Conservation (phyloP, 2,329 filamentous ascomycete genomes). For the Trichoderma breve region DNA sequence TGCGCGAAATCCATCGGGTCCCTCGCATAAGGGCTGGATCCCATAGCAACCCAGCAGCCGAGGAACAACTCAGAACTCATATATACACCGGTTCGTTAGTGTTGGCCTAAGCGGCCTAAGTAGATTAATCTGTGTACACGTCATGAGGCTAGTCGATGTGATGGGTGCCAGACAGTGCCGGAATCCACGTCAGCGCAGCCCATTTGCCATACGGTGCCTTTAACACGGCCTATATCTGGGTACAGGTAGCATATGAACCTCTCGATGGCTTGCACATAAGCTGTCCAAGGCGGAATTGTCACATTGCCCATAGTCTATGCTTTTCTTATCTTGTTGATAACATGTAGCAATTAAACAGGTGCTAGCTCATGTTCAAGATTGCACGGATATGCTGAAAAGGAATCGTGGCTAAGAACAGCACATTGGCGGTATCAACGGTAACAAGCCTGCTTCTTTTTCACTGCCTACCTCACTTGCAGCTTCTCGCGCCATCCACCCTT, state of each 20-base stretch:
- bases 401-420: background rate
- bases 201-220: background rate
- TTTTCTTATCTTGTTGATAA: background rate
- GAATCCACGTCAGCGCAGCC: background rate
- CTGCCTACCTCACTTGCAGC: slow-evolving; percentile 51
- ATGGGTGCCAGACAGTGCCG: background rate
- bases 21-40: background rate
- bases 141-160: background rate
- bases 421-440: background rate
- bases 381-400: background rate
- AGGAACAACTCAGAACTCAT: background rate
- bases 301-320: background rate
- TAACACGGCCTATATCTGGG: background rate
- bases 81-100: background rate
- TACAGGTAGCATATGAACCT: background rate
- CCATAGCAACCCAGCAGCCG: background rate
- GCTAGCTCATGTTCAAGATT: background rate
- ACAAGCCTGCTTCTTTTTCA: background rate
- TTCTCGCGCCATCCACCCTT: slow-evolving; percentile 69
- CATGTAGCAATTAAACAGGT: background rate
- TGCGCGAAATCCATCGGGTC: background rate
- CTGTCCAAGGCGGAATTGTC: background rate
- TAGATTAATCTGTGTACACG: background rate
- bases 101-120: background rate
- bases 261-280: background rate